Conservation (phyloP, 2,329 filamentous ascomycete species). For the Fusarium sp. region DNA sequence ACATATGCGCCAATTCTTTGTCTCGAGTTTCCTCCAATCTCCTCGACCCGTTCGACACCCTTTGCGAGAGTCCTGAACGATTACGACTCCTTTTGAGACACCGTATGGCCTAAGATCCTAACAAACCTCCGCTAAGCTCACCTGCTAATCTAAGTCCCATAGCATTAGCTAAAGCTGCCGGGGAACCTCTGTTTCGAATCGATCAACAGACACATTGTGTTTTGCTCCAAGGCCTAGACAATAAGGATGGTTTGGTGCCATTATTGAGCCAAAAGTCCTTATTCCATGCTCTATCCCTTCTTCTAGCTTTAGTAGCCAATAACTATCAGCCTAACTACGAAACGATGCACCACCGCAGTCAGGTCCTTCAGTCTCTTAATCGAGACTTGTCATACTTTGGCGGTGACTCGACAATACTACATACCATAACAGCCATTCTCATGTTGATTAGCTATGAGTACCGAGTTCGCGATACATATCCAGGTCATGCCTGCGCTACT, state of each 20-base stretch:
- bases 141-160: too few relatives aligned
- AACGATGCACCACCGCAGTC: background rate
- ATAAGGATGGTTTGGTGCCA: accelerated
- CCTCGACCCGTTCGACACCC: background rate
- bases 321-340: background rate
- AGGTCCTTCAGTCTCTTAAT: background rate
- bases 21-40: background rate
- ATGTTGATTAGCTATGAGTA: constrained; percentile 7
- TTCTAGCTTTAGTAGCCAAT: background rate
- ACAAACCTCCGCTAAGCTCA: accelerated
- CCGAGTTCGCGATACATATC: background rate
- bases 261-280: background rate
- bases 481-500: background rate
- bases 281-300: constrained; percentile 4
- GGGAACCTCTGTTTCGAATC: constrained; percentile 2
- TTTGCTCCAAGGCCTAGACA: background rate
- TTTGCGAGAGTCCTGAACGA: background rate
- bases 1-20: background rate
- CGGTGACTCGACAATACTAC: background rate
- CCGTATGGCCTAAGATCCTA: background rate
- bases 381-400: background rate
- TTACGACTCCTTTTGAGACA: background rate
- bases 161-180: background rate
- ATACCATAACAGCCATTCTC: background rate
- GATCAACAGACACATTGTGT: background rate